Base-by-base conservation (phyloP, 2,329 filamentous ascomycete species). In the Colletotrichum limetticola region DNA sequence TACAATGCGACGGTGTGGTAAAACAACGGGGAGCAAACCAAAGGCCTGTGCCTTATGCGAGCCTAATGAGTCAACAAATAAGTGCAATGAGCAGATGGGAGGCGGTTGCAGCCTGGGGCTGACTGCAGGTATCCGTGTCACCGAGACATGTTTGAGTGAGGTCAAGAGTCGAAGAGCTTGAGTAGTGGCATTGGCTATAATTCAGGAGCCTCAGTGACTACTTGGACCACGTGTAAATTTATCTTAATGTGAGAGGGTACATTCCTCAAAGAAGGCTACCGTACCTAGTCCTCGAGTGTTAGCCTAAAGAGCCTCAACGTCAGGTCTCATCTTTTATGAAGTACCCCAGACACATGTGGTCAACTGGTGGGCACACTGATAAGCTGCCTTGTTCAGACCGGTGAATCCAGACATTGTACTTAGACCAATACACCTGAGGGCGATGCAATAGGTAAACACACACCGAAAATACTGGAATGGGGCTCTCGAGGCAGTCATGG, bases 391-490 rank as follows among this genome's bases (percentile, higher is more conserved):
- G 42, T 49, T 49, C 8, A n/a, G 16, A 11, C 8, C 19, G 42
- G 19, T 49, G 19, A n/a, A 49, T 49, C 42, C n/a, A 49, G 42
- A 49, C 42, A n/a, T 49, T 49, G 6, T n/a, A n/a, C 37, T 42
- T 42, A 42, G 37, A 14, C 14, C 37, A 14, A 42, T 42, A 42
- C 37, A 42, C 14, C 14, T 19, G 37, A 42, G 37, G 14, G 14
- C 16, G 37, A 42, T 42, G 37, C 12, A 42, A 42, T 1, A 42
- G 37, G 16, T 16, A 16, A 42, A 6, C 30, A 16, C 16, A 59
- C 61, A 70, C 67, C 67, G 61, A 66, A 63, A 24, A 58, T 30
- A 14, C 24, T 12, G 26, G 12, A 14, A 55, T 65, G 60, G 32
- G 28, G 46, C 24, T 46, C 61, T 37, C 37, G 11, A 42, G 37